These are phyloP conservation scores for Podochytrium sp. DNA, from an alignment of 192 early-diverging fungal species.

Conservation along the genomic window DNA sequence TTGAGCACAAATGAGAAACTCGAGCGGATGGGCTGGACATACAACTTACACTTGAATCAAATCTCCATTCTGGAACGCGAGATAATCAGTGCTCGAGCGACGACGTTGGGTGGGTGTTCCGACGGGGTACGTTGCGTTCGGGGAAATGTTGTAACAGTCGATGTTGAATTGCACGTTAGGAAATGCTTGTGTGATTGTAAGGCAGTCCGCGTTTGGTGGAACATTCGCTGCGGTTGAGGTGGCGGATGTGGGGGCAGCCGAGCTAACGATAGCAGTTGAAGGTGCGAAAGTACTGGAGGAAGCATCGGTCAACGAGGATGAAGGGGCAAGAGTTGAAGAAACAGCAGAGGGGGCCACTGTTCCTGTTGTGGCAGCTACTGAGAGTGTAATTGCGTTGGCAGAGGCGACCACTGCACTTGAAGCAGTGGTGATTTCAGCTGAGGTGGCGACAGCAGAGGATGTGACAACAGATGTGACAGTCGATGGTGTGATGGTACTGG, in stretches of 20 bases:
- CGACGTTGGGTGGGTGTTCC: too few relatives aligned
- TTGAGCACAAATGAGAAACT: too few relatives aligned
- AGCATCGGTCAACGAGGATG: too few relatives aligned
- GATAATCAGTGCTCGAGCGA: background rate
- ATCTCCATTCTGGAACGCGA: background rate
- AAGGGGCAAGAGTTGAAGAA: too few relatives aligned
- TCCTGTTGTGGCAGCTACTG: too few relatives aligned
- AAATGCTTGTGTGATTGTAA: background rate
- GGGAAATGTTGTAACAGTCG: background rate
- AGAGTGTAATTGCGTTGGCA: too few relatives aligned
- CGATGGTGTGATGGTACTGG: too few relatives aligned
- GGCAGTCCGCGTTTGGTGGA: background rate
- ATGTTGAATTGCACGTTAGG: background rate
- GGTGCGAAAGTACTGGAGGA: too few relatives aligned
- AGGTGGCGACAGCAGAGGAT: background rate
- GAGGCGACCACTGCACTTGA: too few relatives aligned
- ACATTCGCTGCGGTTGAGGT: background rate
- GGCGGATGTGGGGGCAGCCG: background rate
- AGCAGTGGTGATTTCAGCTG: background rate
- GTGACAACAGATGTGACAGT: background rate
- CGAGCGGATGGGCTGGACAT: too few relatives aligned
- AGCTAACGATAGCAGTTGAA: background rate
- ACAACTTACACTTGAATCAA: too few relatives aligned
- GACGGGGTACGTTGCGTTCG: background rate
- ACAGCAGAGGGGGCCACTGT: too few relatives aligned